A percentile compares a stretch with the other conserved stretches of the same genome.
Evolutionary conservation across 2,329 filamentous ascomycete species (phyloP).

Genomic region (Sphaerulina musiva): DNA sequence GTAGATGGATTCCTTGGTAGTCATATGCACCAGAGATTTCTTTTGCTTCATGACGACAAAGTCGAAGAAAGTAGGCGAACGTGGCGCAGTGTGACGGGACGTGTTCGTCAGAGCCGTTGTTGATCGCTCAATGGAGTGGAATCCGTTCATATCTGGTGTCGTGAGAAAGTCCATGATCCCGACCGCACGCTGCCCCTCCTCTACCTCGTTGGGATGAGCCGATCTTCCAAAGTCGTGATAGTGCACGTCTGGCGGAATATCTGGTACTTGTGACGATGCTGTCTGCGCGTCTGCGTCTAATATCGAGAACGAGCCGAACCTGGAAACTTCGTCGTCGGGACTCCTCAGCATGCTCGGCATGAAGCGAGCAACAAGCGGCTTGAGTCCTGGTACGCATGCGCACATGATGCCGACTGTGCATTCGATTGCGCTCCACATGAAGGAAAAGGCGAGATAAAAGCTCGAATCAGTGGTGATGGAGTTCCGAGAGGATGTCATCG

Average conservation of each 20-base stretch:
- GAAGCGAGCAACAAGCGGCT: conserved; percentile 67
- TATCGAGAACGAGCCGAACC: conserved; percentile 23
- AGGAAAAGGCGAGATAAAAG: conserved; percentile 65
- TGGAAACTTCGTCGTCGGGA: conserved; percentile 34
- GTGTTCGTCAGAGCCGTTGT: conserved; percentile 39
- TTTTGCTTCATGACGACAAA: conserved; percentile 65
- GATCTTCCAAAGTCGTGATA: conserved; percentile 24
- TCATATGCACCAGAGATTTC: conserved; percentile 64
- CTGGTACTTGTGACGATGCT: conserved; percentile 10
- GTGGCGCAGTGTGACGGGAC: conserved; percentile 32
- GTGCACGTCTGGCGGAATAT: conserved; percentile 20
- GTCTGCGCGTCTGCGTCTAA: conserved; percentile 11
- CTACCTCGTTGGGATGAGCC: conserved; percentile 4
- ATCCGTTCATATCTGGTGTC: conserved; percentile 38
- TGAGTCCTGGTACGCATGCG: conserved; percentile 85
- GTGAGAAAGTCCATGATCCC: conserved; percentile 51
- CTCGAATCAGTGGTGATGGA: conserved; percentile 47
- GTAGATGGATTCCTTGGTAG: conserved; percentile 58
- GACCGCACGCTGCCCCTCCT: conserved; percentile 26
- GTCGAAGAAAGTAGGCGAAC: conserved; percentile 58
- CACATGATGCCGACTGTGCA: conserved; percentile 87
- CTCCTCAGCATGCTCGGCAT: conserved; percentile 53
- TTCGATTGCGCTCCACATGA: conserved; percentile 92
- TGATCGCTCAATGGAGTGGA: conserved; percentile 32
- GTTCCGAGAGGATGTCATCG: conserved; percentile 26